Base-by-base conservation (phyloP, 495 filamentous ascomycete genomes). In the Talaromyces wortmannii region DNA sequence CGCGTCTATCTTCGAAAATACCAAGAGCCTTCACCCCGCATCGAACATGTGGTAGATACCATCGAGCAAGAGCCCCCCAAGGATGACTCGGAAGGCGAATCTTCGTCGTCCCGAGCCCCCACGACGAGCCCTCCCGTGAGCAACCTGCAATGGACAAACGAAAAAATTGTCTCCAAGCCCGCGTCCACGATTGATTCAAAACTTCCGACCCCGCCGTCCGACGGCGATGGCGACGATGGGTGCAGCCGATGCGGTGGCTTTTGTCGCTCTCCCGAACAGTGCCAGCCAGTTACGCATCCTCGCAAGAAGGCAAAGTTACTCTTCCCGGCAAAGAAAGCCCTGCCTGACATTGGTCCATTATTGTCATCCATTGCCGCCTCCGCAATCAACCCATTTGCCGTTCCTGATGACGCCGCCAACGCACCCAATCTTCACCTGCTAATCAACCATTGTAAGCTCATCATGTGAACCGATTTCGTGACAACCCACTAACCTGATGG, bases 1-100 rank as follows among this genome's bases (percentile, higher is more conserved):
- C 52, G 52, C 7, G 52, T 53, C 16, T 53, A 53, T 40, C 30
- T 53, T 10, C 44, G 45, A 16, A 53, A 53, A 15, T 53, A 53
- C 30, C 44, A 53, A 46, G 52, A 31, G 7, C 12, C 40, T 45
- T 42, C 52, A 5, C 18, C 52, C 11, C 8, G 23, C 6, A 40
- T 7, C 13, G 43, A 53, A 3, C 29, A 53, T 31, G 13, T n/a
- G 5, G n/a, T 18, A 36, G 17, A 11, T 10, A 11, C 40, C 10
- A 13, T 7, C 23, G 42, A 53, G 16, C 23, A 23, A 46, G 16
- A 17, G 52, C 44, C 6, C 32, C 42, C 18, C 17, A 23, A 7
- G 30, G 11, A 7, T 45, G 52, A 10, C 18, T 23, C 23, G 23
- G 23, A 23, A 23, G 23, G 23, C 23, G 23, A 23, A 23, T 23